Percentiles rank a stretch among this genome's conserved stretches.
Conservation (phyloP, 331 rosid species). For the Rosa hybrid region DNA sequence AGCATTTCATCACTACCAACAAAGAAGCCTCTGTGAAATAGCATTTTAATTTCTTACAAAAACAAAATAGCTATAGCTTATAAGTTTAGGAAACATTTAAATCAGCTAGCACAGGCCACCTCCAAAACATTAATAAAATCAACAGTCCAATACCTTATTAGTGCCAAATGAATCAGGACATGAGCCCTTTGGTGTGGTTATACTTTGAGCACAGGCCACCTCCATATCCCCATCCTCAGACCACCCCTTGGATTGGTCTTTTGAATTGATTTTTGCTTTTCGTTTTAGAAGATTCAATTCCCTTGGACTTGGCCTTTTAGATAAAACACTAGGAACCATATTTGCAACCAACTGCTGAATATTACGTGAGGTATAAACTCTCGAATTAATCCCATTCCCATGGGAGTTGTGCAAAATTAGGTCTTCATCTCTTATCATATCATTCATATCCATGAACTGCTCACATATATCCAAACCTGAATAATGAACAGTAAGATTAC, state of each 20-base stretch:
- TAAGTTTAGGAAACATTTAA: neutral
- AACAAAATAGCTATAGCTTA: neutral
- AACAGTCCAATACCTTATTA: constrained; percentile 55
- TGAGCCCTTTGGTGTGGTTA: constrained; percentile 45
- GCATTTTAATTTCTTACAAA: neutral
- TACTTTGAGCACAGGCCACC: constrained; percentile 51
- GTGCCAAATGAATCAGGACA: constrained; percentile 55
- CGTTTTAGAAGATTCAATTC: constrained; percentile 89
- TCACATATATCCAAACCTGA: constrained; percentile 92
- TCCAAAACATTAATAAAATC: constrained; percentile 4
- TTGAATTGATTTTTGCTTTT: constrained; percentile 82
- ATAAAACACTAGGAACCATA: constrained; percentile 84
- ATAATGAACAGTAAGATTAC: constrained; percentile 28
- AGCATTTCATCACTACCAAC: neutral
- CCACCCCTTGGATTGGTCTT: constrained; percentile 87
- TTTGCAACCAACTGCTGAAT: constrained; percentile 86
- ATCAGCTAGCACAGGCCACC: neutral
- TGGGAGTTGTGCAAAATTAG: constrained; percentile 62
- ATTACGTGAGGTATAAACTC: constrained; percentile 73
- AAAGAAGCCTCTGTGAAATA: constrained; percentile 1
- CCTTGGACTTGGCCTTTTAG: constrained; percentile 94
- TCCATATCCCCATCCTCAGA: constrained; percentile 77
- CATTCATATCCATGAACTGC: constrained; percentile 96
- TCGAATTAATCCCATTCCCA: constrained; percentile 64
- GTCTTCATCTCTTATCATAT: constrained; percentile 96